Evolutionary conservation across 176 grass and related monocot genomes (phyloP).

Genomic region (Puccinellia tenuiflora): DNA sequence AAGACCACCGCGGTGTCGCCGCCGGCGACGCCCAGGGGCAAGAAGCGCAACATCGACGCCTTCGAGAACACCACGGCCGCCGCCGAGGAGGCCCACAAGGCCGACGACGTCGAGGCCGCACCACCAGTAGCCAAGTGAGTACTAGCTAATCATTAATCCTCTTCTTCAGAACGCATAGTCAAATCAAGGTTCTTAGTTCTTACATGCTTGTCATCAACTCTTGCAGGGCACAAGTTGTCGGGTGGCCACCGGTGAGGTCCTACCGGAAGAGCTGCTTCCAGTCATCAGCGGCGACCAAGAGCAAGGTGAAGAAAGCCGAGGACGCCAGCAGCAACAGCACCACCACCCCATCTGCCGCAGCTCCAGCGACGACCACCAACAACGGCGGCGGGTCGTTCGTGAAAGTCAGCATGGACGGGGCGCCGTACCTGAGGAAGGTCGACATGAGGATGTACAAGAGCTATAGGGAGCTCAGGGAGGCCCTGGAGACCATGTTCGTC

Average conservation of each 20-base stretch:
- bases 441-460: constrained; percentile 55
- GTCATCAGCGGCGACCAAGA: constrained; percentile 9
- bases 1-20: not conserved
- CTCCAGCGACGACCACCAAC: not conserved
- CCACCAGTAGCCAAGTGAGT: constrained; percentile 50
- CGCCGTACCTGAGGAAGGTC: constrained; percentile 76
- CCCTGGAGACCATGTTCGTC: constrained; percentile 55
- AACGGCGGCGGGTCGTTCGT: constrained; percentile 28
- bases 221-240: constrained; percentile 75
- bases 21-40: constrained; percentile 17
- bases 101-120: constrained; percentile 13
- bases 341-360: not conserved
- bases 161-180: not conserved
- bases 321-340: not conserved
- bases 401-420: constrained; percentile 95
- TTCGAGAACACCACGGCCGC: not conserved
- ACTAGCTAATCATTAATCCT: too few relatives aligned
- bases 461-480: constrained; percentile 67
- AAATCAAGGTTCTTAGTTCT: not conserved
- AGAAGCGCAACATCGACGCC: constrained; percentile 36
- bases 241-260: constrained; percentile 86
- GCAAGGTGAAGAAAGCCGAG: not conserved
- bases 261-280: constrained; percentile 83
- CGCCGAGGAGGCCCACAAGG: not conserved
- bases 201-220: not conserved